A percentile compares a stretch with the other conserved stretches of the same genome.
phyloP scores from a whole-genome alignment of 2,329 filamentous ascomycete species.

The Dothistroma septosporum region DNA sequence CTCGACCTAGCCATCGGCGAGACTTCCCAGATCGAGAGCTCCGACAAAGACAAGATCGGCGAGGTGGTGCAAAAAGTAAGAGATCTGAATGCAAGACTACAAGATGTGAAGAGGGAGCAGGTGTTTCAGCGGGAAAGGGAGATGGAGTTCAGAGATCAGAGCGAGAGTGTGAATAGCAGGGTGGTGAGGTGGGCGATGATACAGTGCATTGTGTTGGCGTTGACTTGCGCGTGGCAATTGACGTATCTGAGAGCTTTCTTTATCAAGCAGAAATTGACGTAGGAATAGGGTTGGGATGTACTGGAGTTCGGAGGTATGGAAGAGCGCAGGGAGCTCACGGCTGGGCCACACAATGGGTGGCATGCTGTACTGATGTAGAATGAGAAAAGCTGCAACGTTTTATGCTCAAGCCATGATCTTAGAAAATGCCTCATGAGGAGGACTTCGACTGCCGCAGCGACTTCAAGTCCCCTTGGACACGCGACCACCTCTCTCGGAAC shows the following conservation, averaged over 20 bases:
- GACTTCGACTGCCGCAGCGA: too few relatives aligned
- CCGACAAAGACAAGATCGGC: slow-evolving; percentile 87
- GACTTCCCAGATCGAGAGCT: slow-evolving; percentile 87
- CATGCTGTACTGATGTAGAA: slow-evolving; percentile 6
- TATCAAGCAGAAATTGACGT: slow-evolving; percentile 99
- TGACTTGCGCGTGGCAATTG: slow-evolving; percentile 94
- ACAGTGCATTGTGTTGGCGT: slow-evolving; percentile 76
- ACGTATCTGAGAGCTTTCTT: slow-evolving; percentile 96
- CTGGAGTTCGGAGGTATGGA: not conserved
- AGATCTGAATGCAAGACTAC: slow-evolving; percentile 81
- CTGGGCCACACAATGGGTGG: not conserved
- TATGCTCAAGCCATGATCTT: not conserved
- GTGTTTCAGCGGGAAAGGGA: slow-evolving; percentile 98
- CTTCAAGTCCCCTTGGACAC: too few relatives aligned
- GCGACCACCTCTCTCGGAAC: too few relatives aligned
- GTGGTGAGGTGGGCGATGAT: slow-evolving; percentile 93
- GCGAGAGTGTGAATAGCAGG: slow-evolving; percentile 83
- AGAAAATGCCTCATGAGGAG: too few relatives aligned
- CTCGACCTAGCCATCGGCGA: slow-evolving; percentile 93
- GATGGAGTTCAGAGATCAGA: slow-evolving; percentile 96
- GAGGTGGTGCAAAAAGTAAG: slow-evolving; percentile 83
- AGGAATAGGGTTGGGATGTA: slow-evolving; percentile 25
- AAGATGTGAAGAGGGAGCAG: slow-evolving; percentile 90
- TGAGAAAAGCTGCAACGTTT: slow-evolving; percentile 3
- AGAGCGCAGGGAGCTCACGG: slow-evolving; percentile 2